A percentile compares a stretch with the other conserved stretches of the same genome.
phyloP scores from a whole-genome alignment of 176 grass and related monocot species.

The Oryza meyeriana region DNA sequence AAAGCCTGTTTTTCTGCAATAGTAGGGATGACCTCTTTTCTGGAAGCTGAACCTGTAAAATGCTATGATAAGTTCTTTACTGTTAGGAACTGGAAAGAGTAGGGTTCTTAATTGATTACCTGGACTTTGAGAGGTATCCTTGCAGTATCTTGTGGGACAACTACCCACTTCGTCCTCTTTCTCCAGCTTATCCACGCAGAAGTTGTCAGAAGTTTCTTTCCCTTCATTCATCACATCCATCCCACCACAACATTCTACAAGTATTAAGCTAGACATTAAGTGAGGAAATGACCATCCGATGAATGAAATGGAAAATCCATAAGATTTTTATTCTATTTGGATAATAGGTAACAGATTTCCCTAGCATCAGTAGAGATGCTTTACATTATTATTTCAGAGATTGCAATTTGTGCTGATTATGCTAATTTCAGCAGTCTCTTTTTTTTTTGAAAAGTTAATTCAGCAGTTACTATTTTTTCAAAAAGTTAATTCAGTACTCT shows the following conservation, averaged over 20 bases:
- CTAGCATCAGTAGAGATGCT: background rate
- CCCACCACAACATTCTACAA: conserved; percentile 52
- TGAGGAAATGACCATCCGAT: background rate
- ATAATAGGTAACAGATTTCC: background rate
- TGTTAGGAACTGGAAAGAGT: background rate
- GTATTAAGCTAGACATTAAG: conserved; percentile 22
- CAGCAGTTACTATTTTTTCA: background rate
- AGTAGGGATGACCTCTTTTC: conserved; percentile 31
- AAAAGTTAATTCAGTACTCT: background rate
- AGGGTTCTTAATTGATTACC: background rate
- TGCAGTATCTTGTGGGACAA: conserved; percentile 29
- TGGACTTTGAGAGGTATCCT: conserved; percentile 31
- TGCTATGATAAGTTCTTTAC: background rate
- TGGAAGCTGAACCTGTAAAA: conserved; percentile 42
- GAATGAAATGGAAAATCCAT: background rate
- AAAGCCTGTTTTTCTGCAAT: conserved; percentile 34
- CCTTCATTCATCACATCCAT: conserved; percentile 48
- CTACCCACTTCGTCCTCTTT: conserved; percentile 32
- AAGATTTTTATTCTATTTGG: background rate
- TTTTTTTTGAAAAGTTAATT: background rate
- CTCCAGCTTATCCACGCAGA: conserved; percentile 30
- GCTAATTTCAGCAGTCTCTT: background rate
- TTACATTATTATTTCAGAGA: background rate
- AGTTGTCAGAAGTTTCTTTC: conserved; percentile 34
- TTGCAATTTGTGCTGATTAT: background rate